These are phyloP conservation scores for Thalassia testudinum DNA, from an alignment of 116 monocot species.

Conservation along the genomic window DNA sequence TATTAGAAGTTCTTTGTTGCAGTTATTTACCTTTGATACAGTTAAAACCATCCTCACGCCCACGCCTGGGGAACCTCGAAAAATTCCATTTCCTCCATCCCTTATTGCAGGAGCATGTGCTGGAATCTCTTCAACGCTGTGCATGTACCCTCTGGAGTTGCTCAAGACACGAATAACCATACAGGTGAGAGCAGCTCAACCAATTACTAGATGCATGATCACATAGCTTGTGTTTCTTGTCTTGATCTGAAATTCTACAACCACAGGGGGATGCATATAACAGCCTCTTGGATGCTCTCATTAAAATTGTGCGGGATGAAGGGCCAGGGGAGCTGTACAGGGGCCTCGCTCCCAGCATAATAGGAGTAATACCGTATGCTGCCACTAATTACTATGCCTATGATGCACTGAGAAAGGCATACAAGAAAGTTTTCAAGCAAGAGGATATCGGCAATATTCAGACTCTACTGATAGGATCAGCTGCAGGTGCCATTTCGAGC, in stretches of 20 bases:
- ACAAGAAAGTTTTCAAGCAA: too few relatives aligned
- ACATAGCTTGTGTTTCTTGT: neutral
- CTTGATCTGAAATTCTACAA: neutral
- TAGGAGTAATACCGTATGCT: too few relatives aligned
- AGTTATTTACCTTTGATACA: constrained; percentile 87
- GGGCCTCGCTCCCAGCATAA: constrained; percentile 86
- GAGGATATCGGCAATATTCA: too few relatives aligned
- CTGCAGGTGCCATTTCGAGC: too few relatives aligned
- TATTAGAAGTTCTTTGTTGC: constrained; percentile 18
- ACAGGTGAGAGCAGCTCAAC: constrained; percentile 34
- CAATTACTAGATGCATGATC: neutral
- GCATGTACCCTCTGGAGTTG: constrained; percentile 84
- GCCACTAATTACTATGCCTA: too few relatives aligned
- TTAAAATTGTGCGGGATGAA: constrained; percentile 79
- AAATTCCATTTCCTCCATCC: constrained; percentile 69
- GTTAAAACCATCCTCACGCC: constrained; percentile 63
- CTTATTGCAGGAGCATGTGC: constrained; percentile 83
- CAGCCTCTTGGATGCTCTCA: constrained; percentile 68
- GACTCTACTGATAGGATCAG: too few relatives aligned
- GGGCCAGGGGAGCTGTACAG: constrained; percentile 95
- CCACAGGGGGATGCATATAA: constrained; percentile 70
- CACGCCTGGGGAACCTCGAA: constrained; percentile 27
- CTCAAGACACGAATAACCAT: constrained; percentile 96
- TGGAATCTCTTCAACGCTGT: too few relatives aligned
- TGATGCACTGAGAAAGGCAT: too few relatives aligned